Evolutionary conservation across 257 asterid genomes (phyloP), one percentile per base, ranked within the genome.

Genomic region (Pogostemon cablin): DNA sequence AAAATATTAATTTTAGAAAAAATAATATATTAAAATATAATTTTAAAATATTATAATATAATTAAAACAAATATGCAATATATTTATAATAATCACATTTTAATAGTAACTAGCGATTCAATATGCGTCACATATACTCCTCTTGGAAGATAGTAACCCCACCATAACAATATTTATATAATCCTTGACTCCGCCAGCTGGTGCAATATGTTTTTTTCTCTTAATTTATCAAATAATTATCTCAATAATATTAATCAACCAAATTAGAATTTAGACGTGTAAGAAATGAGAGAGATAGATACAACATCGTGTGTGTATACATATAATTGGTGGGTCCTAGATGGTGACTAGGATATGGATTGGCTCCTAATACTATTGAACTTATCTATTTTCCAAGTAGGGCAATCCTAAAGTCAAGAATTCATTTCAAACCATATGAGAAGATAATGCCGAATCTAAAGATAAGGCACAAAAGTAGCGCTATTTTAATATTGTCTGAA

Each of bases 391-490:
- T 78, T 69, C 60, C 11, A 72, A 73, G 56, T 73, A 25, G 65
- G 72, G 65, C 71, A 76, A 65, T 34, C 63, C 44, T 8, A 47
- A 79, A 80, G 86, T 81, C 80, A 78, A 78, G 17, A 72, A 77
- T 72, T 82, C 82, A 81, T 83, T 85, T 76, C 75, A 77, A 76
- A 77, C 81, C 87, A 77, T 68, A 52, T 10, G 84, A 74, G 83
- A 85, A 79, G 91, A 88, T 88, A 86, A 87, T 78, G 75, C 73
- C 82, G 90, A 86, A 76, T 76, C 81, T 75, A 37, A 53, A 73
- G 92, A 90, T 87, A 90, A 85, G 89, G 86, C 77, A 43, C 7
- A 70, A 65, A 78, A 76, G 68, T 38, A 39, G 9, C 11, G 43
- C 72, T 67, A 76, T 71, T 65, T 39, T 65, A 74, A 43, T 44